Conservation (phyloP, 305 asterid genomes). For the Fraxinus latifolia region DNA sequence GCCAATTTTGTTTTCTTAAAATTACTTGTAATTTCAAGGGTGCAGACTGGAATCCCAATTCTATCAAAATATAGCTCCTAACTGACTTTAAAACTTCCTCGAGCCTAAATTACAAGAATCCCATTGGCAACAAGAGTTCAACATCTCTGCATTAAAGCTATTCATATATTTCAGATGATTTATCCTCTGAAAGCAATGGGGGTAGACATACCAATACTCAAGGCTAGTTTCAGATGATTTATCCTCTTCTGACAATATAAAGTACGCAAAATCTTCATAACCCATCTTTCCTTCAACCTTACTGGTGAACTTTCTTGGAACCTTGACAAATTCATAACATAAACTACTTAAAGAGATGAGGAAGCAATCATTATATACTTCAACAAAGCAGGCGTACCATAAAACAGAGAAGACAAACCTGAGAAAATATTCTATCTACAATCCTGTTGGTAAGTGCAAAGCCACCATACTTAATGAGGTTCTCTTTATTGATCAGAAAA, state of each 20-base stretch:
- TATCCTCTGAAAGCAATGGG: neutral
- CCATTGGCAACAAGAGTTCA: neutral
- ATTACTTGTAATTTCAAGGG: neutral
- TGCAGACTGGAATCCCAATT: neutral
- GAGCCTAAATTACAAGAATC: neutral
- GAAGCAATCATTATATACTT: conserved; percentile 16
- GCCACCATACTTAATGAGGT: conserved; percentile 91
- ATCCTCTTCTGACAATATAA: conserved; percentile 97
- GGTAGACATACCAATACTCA: conserved; percentile 69
- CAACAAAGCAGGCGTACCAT: conserved; percentile 23
- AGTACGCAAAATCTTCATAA: conserved; percentile 92
- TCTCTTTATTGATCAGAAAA: conserved; percentile 89
- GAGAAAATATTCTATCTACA: conserved; percentile 93
- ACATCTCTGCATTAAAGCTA: neutral
- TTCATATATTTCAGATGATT: neutral
- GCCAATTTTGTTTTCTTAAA: neutral
- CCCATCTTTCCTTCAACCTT: conserved; percentile 99
- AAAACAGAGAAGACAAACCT: conserved; percentile 51
- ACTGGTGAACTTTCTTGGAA: conserved; percentile 90
- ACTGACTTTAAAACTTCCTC: neutral
- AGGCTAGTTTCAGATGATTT: conserved; percentile 92
- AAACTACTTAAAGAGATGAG: conserved; percentile 23
- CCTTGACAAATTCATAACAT: conserved; percentile 43
- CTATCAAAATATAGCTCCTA: neutral
- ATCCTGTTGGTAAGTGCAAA: conserved; percentile 95